Evolutionary conservation across 2,329 filamentous ascomycete genomes (phyloP), one percentile per base, ranked within the genome.

Genomic region (Colletotrichum somersetense): DNA sequence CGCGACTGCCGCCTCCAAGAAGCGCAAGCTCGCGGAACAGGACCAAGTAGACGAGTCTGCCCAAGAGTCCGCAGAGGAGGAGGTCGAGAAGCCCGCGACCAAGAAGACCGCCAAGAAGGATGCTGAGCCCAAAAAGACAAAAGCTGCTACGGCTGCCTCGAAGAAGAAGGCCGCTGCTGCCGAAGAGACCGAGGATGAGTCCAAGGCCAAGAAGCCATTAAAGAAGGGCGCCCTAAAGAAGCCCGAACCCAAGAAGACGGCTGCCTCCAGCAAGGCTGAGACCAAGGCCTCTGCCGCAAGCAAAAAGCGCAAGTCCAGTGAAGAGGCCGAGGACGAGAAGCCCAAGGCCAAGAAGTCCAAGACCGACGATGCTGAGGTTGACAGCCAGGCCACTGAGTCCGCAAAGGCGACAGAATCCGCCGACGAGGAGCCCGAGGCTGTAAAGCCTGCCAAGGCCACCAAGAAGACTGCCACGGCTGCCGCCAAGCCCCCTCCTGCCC

Each of bases 91-190:
- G 52, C 58, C 68, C 44, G 53, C 53, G 38, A 50, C 55, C 23
- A 65, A 48, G 42, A 72, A 72, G 65, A 33, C 53, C 42, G 77
- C 83, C 64, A 87, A 88, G 81, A 71, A 77, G 48, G 58, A 72
- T 14, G 72, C 76, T 23, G 76, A 76, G 68, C 68, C 64, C 38
- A 75, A 74, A 62, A 65, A 71, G 56, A 72, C 67, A 33, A 73
- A 73, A 58, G 55, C 71, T 14, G 26, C 46, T 12, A 70, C 73
- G 46, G 67, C 69, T 30, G 59, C 73, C 33, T 61, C 63, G 14
- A 75, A 53, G 66, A 75, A 46, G 69, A 74, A 74, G 88, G 72
- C 89, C 89, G 20, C 83, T 90, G 68, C 89, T 88, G 40, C 84
- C 88, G 78, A 73, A 59, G 78, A 73, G 64, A 65, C 65, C 20